Evolutionary conservation across 164 flowering plant genomes (phyloP), one percentile per base, ranked within the genome.

Genomic region (Liquidambar formosana): DNA sequence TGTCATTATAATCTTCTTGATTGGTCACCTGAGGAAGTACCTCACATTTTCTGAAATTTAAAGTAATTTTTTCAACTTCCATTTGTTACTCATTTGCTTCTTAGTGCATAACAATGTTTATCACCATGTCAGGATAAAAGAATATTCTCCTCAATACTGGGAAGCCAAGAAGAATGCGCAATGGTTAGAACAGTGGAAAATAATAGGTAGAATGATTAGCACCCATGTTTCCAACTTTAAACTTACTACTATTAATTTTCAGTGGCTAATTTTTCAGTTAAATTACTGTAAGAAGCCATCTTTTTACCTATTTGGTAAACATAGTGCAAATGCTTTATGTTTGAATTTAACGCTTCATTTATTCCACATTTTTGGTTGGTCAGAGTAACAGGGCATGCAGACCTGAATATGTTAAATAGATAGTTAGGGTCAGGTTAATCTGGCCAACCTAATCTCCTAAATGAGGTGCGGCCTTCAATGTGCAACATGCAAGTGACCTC

Each of bases 91-190:
- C 21, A 26, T 10, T 14, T 72, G 10, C 49, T 67, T 64, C 12
- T 58, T 6, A 44, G 38, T 43, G 47, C 56, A 27, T 72, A 38
- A 60, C 19, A 59, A 8, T 53, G 54, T 73, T 58, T 23, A 15
- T 45, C 16, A 10, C 52, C 48, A 54, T 72, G 64, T 5, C 79
- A 85, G 89, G 86, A 85, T 59, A 75, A 74, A 69, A 67, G 58
- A 58, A 52, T 62, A 57, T 73, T 75, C 60, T 67, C 81, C 43
- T 77, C 80, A 38, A 44, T 68, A 51, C 48, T 82, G 23, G 76
- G 75, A 61, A 63, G 19, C 65, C 70, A 74, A 68, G 82, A 78
- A 75, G 74, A 69, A 64, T 52, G 57, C 71, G 71, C 71, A 59
- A 47, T 43, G 41, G 62, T 46, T 57, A 51, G 56, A 62, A 33